Conservation (phyloP, 345 rosid genomes). For the Anacardium occidentale region DNA sequence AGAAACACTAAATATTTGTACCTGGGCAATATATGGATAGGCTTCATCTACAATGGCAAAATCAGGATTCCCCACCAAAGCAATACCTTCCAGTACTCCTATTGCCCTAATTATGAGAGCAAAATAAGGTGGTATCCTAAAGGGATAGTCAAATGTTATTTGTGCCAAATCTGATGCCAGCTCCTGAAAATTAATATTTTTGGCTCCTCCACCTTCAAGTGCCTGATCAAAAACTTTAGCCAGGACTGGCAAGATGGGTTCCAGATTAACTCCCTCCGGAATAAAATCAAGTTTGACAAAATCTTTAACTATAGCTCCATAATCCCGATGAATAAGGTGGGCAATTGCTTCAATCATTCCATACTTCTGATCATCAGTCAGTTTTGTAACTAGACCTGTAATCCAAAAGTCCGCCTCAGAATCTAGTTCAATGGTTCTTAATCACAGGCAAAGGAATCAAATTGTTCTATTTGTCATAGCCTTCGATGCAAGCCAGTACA, state of each 20-base stretch:
- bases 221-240: constrained; percentile 99
- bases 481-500: neutral
- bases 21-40: constrained; percentile 97
- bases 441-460: constrained; percentile 1
- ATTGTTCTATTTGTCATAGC: neutral
- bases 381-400: constrained; percentile 84
- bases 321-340: constrained; percentile 92
- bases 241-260: constrained; percentile 87
- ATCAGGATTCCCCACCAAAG: constrained; percentile 91
- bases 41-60: constrained; percentile 97
- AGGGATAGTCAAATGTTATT: constrained; percentile 96
- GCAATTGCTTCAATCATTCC: constrained; percentile 99
- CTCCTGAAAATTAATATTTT: constrained; percentile 88
- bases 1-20: constrained; percentile 25
- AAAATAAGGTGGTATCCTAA: constrained; percentile 95
- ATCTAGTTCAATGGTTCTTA: constrained; percentile 7
- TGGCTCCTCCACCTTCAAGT: constrained; percentile 98
- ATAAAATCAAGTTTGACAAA: constrained; percentile 94
- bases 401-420: constrained; percentile 23
- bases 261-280: constrained; percentile 93
- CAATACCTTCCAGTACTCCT: constrained; percentile 95
- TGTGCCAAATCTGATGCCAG: constrained; percentile 95
- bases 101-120: constrained; percentile 96
- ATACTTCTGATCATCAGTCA: constrained; percentile 94
- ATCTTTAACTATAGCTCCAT: constrained; percentile 84